A percentile compares a stretch with the other conserved stretches of the same genome.
Evolutionary conservation across 2,329 filamentous ascomycete species (phyloP).

Genomic region (Talaromyces sp.): DNA sequence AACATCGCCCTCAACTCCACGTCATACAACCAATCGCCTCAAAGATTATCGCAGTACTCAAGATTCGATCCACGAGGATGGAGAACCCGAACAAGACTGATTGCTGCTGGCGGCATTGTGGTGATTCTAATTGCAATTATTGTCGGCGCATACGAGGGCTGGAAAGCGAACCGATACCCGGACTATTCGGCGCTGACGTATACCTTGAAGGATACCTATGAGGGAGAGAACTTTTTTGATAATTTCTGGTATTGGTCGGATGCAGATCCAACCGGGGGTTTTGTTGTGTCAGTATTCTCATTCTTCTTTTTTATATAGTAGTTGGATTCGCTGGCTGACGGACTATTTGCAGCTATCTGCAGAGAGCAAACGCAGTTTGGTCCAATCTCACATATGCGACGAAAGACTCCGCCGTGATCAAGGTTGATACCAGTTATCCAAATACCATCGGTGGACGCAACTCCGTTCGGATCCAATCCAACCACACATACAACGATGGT

Average conservation of each 20-base stretch:
- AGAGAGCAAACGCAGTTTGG: constrained; percentile 27
- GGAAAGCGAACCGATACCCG: constrained; percentile 38
- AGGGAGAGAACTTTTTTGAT: constrained; percentile 41
- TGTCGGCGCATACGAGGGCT: constrained; percentile 39
- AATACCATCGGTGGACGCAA: constrained; percentile 57
- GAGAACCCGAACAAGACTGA: constrained; percentile 50
- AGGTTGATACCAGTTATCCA: constrained; percentile 57
- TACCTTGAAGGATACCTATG: constrained; percentile 38
- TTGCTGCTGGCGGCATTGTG: constrained; percentile 36
- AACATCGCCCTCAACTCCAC: background rate
- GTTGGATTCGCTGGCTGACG: background rate
- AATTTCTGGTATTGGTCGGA: constrained; percentile 43
- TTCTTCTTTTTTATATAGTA: constrained; percentile 16
- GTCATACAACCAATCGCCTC: background rate
- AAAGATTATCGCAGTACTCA: constrained; percentile 10
- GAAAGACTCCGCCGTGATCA: constrained; percentile 50
- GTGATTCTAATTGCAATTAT: constrained; percentile 42
- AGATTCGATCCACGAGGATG: constrained; percentile 51
- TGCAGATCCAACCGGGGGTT: constrained; percentile 42
- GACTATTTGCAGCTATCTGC: constrained; percentile 24
- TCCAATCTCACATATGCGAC: constrained; percentile 60
- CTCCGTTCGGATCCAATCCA: constrained; percentile 60
- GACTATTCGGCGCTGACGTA: constrained; percentile 41
- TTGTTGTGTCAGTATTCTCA: constrained; percentile 41
- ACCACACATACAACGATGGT: constrained; percentile 54